Evolutionary conservation across 2,329 filamentous ascomycete genomes (phyloP).

Genomic region (Hortaea sp.): DNA sequence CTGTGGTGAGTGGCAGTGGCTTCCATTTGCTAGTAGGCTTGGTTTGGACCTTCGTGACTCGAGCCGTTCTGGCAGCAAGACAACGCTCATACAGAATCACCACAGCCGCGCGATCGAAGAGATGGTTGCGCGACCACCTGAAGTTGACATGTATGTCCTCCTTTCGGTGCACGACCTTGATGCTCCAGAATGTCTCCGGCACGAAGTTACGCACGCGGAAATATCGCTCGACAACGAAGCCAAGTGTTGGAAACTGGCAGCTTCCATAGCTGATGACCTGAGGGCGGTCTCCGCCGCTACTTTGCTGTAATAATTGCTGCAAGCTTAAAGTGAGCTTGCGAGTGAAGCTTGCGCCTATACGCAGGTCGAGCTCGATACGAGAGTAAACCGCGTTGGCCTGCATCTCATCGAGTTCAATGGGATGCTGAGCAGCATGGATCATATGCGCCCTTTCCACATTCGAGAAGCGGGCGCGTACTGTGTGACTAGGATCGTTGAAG

Average conservation of each 20-base stretch:
- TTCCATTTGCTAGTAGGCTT: constrained; percentile 93
- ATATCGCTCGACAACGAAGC: constrained; percentile 94
- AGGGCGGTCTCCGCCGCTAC: constrained; percentile 65
- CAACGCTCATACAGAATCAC: constrained; percentile 80
- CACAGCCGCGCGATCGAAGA: constrained; percentile 80
- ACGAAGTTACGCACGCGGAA: constrained; percentile 90
- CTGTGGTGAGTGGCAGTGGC: constrained; percentile 84
- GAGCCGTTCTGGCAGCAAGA: constrained; percentile 62
- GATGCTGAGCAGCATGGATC: constrained; percentile 66
- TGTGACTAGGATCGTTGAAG: constrained; percentile 46
- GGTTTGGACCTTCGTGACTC: constrained; percentile 74
- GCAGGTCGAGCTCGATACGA: constrained; percentile 82
- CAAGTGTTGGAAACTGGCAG: constrained; percentile 92
- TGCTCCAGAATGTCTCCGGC: constrained; percentile 84
- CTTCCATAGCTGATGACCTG: constrained; percentile 40
- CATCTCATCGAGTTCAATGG: constrained; percentile 68
- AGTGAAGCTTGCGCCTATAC: constrained; percentile 88
- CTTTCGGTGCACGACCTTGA: constrained; percentile 70
- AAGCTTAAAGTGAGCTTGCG: constrained; percentile 74
- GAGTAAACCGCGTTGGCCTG: constrained; percentile 82
- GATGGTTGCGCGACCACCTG: constrained; percentile 66
- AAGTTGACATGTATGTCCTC: constrained; percentile 75
- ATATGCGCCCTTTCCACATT: constrained; percentile 95
- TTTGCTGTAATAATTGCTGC: constrained; percentile 56
- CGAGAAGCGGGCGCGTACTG: constrained; percentile 84